Evolutionary conservation across 139 green algal species (phyloP), one percentile per base, ranked within the genome.

Genomic region (Asterochloris erici): DNA sequence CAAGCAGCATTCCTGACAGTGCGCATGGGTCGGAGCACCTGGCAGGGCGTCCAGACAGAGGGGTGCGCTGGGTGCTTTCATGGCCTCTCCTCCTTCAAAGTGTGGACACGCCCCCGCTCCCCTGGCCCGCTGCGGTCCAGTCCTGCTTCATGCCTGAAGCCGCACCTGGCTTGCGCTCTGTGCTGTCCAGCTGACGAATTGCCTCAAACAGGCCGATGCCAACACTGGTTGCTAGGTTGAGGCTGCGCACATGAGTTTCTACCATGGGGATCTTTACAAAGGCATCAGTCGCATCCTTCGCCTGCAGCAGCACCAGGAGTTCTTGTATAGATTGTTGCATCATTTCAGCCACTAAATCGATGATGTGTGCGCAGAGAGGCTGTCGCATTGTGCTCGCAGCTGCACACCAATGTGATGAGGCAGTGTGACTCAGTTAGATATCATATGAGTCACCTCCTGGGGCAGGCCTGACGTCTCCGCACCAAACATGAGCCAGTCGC

Each of bases 191-290:
- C 79, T 98, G 95, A 28, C 95, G 83, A 19, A 97, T 75, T 10
- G 94, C 96, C 79, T 98, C 95, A 86, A 95, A 98, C 19, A 97
- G 64, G 0, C 94, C 95, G 0, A 98, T 87, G n/a, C 93, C 91
- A 78, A 87, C 90, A 70, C 86, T 91, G 17, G 95, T 86, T 0
- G 95, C 91, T 61, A 98, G 86, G 79, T 98, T 98, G 4, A 98
- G 83, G 15, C 86, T 94, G 13, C 95, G 87, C 17, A 98, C 96
- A 80, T 97, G 91, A 15, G 82, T 90, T 79, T 97, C 88, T 10
- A 84, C 60, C 68, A 98, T 98, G 14, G 96, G 95, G 14, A 98
- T 98, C 63, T 95, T 94, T 14, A 96, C 90, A 13, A 94, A 63
- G 9, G 63, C 69, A 0, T 73, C 13, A 10, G 91, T 86, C 6